phyloP scores from a whole-genome alignment of 78 protist genomes.

The Dictyostelium firmibasis region DNA sequence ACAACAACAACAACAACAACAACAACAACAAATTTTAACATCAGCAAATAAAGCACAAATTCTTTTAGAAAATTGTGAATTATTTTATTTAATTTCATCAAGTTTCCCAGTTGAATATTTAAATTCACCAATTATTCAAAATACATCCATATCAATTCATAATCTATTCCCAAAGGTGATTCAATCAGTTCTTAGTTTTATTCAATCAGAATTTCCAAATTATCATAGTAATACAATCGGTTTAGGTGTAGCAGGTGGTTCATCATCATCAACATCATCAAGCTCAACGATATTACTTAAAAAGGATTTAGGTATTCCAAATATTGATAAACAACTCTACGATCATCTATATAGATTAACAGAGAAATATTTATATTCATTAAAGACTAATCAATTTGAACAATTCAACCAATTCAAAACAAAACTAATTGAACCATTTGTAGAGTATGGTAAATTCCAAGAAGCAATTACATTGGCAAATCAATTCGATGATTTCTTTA shows the following conservation, averaged over 20 bases:
- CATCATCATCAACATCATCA: neutral
- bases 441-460: neutral
- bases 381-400: neutral
- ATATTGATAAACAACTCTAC: slow-evolving; percentile 4
- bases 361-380: neutral
- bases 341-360: neutral
- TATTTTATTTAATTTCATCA: neutral
- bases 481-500: slow-evolving; percentile 8
- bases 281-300: neutral
- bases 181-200: neutral
- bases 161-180: neutral
- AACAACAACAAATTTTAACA: neutral
- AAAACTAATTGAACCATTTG: neutral
- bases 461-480: slow-evolving; percentile 32
- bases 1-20: neutral
- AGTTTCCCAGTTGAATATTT: neutral
- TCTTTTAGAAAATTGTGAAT: neutral
- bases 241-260: neutral
- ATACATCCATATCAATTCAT: neutral
- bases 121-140: neutral
- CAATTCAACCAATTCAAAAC: neutral
- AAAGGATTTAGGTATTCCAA: neutral
- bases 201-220: slow-evolving; percentile 21
- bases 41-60: neutral
- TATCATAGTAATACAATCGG: neutral